These are phyloP conservation scores for Oryza brachyantha DNA, from an alignment of 176 grass and related monocot species.

Conservation along the genomic window DNA sequence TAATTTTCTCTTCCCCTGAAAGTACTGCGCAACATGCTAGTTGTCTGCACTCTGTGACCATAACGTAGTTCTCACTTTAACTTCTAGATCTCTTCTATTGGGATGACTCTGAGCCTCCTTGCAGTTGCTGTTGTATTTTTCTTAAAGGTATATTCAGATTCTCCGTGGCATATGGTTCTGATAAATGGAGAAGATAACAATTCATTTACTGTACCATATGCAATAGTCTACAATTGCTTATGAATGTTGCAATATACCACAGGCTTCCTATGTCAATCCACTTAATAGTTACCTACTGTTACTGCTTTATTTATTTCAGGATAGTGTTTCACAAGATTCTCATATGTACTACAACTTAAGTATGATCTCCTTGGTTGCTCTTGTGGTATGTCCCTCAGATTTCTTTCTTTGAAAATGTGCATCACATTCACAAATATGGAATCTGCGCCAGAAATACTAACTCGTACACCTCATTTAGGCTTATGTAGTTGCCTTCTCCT, in stretches of 20 bases:
- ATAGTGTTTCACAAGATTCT: slow-evolving; percentile 53
- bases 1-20: slow-evolving; percentile 33
- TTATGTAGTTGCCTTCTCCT: slow-evolving; percentile 76
- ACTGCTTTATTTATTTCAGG: slow-evolving; percentile 51
- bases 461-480: slow-evolving; percentile 48
- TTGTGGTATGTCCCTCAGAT: slow-evolving; percentile 59
- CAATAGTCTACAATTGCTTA: neutral
- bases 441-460: neutral
- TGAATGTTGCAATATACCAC: neutral
- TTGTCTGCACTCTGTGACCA: neutral
- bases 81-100: slow-evolving; percentile 62
- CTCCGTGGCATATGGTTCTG: neutral
- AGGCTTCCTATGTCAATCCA: neutral
- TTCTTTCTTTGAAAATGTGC: slow-evolving; percentile 9
- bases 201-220: neutral
- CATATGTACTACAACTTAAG: slow-evolving; percentile 61
- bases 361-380: slow-evolving; percentile 71
- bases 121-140: slow-evolving; percentile 78
- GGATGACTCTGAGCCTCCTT: slow-evolving; percentile 87
- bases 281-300: neutral
- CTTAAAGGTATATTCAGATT: slow-evolving; percentile 53
- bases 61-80: slow-evolving; percentile 33
- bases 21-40: slow-evolving; percentile 6
- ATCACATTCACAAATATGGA: neutral
- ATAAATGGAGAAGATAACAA: neutral